Conservation (phyloP, 129 eudicot genomes). For the Scalesia atractyloides region DNA sequence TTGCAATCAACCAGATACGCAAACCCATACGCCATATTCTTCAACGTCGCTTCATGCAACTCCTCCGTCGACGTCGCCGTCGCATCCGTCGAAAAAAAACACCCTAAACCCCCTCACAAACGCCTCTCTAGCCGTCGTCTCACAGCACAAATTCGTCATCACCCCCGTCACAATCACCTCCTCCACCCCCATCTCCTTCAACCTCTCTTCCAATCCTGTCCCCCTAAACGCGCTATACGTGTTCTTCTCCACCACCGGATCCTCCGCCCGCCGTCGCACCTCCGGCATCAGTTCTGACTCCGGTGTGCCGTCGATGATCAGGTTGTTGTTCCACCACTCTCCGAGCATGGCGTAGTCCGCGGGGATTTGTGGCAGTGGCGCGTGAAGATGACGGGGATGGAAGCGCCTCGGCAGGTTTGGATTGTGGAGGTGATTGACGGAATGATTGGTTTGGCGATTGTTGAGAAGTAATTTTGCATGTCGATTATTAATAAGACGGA, state of each 20-base stretch:
- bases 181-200: constrained; percentile 71
- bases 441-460: constrained; percentile 63
- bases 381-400: constrained; percentile 79
- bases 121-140: constrained; percentile 91
- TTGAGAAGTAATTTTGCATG: constrained; percentile 74
- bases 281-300: constrained; percentile 63
- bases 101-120: constrained; percentile 83
- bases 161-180: constrained; percentile 91
- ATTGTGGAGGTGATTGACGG: constrained; percentile 61
- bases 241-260: constrained; percentile 61
- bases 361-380: constrained; percentile 90
- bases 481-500: constrained; percentile 75
- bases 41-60: constrained; percentile 72
- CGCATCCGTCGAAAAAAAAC: constrained; percentile 84
- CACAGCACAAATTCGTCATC: constrained; percentile 93
- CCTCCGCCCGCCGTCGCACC: constrained; percentile 40
- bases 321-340: constrained; percentile 88
- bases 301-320: constrained; percentile 69
- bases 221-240: constrained; percentile 84
- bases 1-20: constrained; percentile 78
- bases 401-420: constrained; percentile 61
- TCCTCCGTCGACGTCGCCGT: constrained; percentile 66
- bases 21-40: constrained; percentile 88
- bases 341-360: constrained; percentile 57
- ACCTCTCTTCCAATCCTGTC: constrained; percentile 61